Evolutionary conservation across 306 rosid species (phyloP), one percentile per base, ranked within the genome.

Genomic region (Morella rubra): DNA sequence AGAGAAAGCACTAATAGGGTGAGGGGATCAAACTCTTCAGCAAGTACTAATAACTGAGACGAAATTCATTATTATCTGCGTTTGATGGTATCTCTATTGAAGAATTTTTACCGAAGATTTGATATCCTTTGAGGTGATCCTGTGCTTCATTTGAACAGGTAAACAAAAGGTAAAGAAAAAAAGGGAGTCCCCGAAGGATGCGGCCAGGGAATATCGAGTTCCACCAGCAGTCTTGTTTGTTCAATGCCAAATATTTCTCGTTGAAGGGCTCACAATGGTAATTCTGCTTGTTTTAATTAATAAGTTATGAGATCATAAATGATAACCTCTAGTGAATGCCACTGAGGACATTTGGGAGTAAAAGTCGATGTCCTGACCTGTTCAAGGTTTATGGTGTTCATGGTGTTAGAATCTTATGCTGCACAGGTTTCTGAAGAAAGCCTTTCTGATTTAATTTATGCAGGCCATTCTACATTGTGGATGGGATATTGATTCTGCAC

Each of bases 261-360:
- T 96, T 70, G 96, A 95, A 83, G 97, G 97, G 77, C 88, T 95
- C 52, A 76, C 91, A 82, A 92, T 81, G 97, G 98, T 94, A 91
- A 84, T 75, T 71, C 64, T 76, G 76, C 77, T 55, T 70, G 75
- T 52, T 80, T 77, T 81, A 68, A 16, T 68, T 66, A 78, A 72
- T 60, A 55, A 37, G 9, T 47, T 16, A 44, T 53, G 69, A 56
- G 62, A 5, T 64, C 53, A 73, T 76, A 70, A 71, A 42, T 12
- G 12, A 68, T 70, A 74, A 74, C 78, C 61, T 67, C 69, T 75
- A 8, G 76, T 77, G 73, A 76, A 53, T 61, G 51, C 73, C 37
- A 44, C 52, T 71, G 53, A 7, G 60, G 73, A 24, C 40, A 47
- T 42, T 42, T 22, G 50, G 59, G 64, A 44, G 70, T 79, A 71